Base-by-base conservation (phyloP, 208 protist genomes). In the Acanthamoeba healyi region DNA sequence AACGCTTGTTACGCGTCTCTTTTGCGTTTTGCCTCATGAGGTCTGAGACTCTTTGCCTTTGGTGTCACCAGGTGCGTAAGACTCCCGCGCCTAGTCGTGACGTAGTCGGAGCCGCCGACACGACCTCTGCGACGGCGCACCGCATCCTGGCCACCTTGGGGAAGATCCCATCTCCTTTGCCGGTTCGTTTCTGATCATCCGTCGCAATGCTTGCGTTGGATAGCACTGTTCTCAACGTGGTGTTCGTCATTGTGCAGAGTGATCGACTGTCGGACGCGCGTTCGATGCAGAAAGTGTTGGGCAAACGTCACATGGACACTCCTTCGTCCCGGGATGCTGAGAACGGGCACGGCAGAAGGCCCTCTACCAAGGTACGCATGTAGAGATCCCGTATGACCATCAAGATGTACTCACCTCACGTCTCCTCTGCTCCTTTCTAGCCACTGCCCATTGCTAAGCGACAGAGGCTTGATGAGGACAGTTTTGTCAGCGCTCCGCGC, bases 161-260 rank as follows among this genome's bases (percentile, higher is more conserved):
- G 36, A 79, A 79, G 36, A 79, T 79, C 36, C 67, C 67, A 3
- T 79, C 67, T 79, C 67, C 67, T 34, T 24, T 79, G 67, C 67
- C 67, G 67, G 67, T 79, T 6, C 67, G 38, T 79, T 46, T 70
- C 61, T 70, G 14, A 70, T 70, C 7, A 7, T 29, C 29, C 6
- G 26, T 26, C 6, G n/a, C 14, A 70, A 70, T 12, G n/a, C 61
- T 70, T 10, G n/a, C 61, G n/a, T n/a, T n/a, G n/a, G n/a, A n/a
- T n/a, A n/a, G n/a, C n/a, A n/a, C n/a, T n/a, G n/a, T n/a, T n/a
- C n/a, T n/a, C n/a, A n/a, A n/a, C n/a, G n/a, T n/a, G n/a, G n/a
- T n/a, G n/a, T n/a, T n/a, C n/a, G n/a, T n/a, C n/a, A 24, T 2
- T 46, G 0, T 46, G 22, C 67, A 79, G 67, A 44, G 38, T 5